A percentile compares a stretch with the other conserved stretches of the same genome.
Evolutionary conservation across 169 alveolate genomes (phyloP).

Genomic region (Plasmodium fragile): DNA sequence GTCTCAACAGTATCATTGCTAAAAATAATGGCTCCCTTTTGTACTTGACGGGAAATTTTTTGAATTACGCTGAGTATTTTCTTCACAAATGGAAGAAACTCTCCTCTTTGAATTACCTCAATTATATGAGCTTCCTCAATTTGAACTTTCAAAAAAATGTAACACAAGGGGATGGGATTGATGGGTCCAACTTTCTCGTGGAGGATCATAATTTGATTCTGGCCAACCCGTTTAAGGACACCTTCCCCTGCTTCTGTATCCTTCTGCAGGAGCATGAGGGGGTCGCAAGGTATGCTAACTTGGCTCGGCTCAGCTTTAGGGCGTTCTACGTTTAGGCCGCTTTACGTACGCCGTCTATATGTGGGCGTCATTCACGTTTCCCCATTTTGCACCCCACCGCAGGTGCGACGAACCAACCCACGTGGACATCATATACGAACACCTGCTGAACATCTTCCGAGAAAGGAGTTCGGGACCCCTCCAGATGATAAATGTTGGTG

Average conservation of each 20-base stretch:
- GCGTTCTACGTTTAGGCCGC: no score
- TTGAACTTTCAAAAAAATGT: constrained; percentile 40
- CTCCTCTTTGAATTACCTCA: constrained; percentile 18
- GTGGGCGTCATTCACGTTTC: neutral
- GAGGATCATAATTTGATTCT: constrained; percentile 32
- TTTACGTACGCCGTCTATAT: neutral
- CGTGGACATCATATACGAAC: neutral
- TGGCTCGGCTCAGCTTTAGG: neutral
- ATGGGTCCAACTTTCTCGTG: neutral
- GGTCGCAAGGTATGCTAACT: neutral
- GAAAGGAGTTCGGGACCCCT: neutral
- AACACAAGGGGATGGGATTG: neutral
- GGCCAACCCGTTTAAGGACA: constrained; percentile 37
- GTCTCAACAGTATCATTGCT: constrained; percentile 28
- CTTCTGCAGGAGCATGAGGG: neutral
- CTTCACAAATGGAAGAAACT: constrained; percentile 35
- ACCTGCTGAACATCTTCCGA: neutral
- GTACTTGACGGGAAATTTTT: constrained; percentile 15
- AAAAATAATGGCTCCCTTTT: constrained; percentile 68
- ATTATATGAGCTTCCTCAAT: constrained; percentile 38
- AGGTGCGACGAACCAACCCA: neutral
- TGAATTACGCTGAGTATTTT: constrained; percentile 8
- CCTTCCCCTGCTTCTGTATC: constrained; percentile 36
- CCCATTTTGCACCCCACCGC: neutral
- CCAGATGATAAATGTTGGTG: neutral